These are phyloP conservation scores for Alectoria sarmentosa DNA, from an alignment of 495 filamentous ascomycete genomes.

Conservation along the genomic window DNA sequence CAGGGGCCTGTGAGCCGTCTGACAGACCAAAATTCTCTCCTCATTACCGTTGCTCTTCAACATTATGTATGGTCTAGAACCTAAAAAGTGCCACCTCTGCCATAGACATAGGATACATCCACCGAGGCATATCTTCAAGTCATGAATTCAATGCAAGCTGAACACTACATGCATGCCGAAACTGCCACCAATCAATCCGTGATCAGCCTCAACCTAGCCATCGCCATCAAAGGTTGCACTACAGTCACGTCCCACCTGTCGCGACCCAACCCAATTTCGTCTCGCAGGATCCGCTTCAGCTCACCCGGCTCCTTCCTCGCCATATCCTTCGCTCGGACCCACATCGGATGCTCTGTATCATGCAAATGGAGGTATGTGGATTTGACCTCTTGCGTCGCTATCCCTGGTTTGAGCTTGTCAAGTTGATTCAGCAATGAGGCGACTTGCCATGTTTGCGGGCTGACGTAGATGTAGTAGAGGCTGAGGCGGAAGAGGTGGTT, in stretches of 20 bases:
- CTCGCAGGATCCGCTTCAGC: slow-evolving; percentile 2
- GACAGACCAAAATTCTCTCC: no score
- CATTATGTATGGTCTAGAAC: no score
- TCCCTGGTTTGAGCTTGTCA: neutral
- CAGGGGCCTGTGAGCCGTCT: no score
- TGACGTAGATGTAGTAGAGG: slow-evolving; percentile 4
- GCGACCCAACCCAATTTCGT: neutral
- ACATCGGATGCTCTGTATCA: neutral
- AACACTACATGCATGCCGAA: no score
- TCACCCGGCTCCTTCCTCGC: neutral
- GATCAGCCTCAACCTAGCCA: neutral
- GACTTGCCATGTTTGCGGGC: neutral
- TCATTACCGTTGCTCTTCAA: no score
- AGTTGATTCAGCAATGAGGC: neutral
- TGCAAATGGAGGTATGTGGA: neutral
- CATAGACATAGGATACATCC: no score
- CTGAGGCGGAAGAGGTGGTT: neutral
- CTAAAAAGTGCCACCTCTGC: no score
- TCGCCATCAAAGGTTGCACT: neutral
- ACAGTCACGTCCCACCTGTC: neutral
- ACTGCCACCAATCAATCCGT: no score
- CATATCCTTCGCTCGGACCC: neutral
- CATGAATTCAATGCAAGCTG: no score
- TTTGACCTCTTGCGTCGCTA: neutral
- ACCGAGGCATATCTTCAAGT: no score